A percentile compares a stretch with the other conserved stretches of the same genome.
Conservation (phyloP, 2,329 filamentous ascomycete genomes). For the Aurifilum marmelostoma region DNA sequence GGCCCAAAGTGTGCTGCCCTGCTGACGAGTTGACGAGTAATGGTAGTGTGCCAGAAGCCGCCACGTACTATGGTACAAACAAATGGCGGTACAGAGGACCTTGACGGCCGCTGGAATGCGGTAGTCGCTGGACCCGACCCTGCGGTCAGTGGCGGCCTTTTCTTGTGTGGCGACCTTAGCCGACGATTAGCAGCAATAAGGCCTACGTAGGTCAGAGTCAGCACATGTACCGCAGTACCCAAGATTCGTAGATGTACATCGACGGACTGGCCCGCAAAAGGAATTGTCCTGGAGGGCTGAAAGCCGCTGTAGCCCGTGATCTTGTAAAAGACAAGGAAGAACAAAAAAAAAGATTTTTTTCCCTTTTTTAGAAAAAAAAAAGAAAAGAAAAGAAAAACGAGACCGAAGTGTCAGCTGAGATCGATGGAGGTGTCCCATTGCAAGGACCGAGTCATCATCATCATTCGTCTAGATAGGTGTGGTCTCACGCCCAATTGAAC, state of each 20-base stretch:
- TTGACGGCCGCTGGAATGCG: constrained; percentile 10
- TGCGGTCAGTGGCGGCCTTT: neutral
- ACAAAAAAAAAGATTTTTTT: no score
- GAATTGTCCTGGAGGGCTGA: neutral
- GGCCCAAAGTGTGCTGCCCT: neutral
- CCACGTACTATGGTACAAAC: neutral
- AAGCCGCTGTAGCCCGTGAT: neutral
- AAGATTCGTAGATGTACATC: neutral
- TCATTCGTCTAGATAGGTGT: neutral
- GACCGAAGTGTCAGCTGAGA: no score
- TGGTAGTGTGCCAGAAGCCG: neutral
- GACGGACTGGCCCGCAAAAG: neutral
- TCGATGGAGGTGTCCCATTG: neutral
- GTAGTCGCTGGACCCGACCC: neutral
- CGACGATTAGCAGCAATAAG: neutral
- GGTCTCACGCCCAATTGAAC: neutral
- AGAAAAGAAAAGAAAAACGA: no score
- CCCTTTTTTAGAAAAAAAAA: no score
- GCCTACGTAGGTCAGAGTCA: constrained; percentile 6
- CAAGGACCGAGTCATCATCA: neutral
- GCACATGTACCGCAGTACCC: neutral
- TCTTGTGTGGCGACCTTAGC: neutral
- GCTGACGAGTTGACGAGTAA: constrained; percentile 3
- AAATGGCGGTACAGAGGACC: constrained; percentile 4
- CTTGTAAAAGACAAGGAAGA: no score